A percentile compares a stretch with the other conserved stretches of the same genome.
Evolutionary conservation across 495 filamentous ascomycete species (phyloP).

Genomic region (Penicilliopsis zonata): DNA sequence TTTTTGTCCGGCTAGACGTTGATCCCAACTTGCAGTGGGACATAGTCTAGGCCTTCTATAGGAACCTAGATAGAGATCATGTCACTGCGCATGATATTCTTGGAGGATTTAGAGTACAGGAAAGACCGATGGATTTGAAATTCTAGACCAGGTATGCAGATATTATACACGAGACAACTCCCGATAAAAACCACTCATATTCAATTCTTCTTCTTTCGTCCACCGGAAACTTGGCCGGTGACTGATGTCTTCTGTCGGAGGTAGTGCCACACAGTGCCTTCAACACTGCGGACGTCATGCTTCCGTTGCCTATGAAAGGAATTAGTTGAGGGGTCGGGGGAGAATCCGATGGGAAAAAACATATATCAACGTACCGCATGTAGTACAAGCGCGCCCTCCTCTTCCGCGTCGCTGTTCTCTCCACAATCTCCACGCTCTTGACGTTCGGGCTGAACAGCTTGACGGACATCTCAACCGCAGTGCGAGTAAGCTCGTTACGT

Average conservation of each 20-base stretch:
- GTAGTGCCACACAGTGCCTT: slow-evolving; percentile 60
- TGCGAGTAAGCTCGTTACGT: slow-evolving; percentile 65
- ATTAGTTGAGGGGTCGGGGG: slow-evolving; percentile 2
- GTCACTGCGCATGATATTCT: no score
- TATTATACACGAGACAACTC: slow-evolving; percentile 27
- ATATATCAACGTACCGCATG: slow-evolving; percentile 54
- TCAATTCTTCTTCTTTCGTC: slow-evolving; percentile 8
- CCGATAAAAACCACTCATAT: slow-evolving; percentile 9
- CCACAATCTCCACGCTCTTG: slow-evolving; percentile 84
- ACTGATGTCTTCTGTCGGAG: slow-evolving; percentile 45
- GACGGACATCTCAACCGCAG: slow-evolving; percentile 96
- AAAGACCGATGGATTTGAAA: not conserved
- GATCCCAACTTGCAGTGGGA: no score
- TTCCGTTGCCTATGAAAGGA: slow-evolving; percentile 38
- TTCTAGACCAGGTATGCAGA: slow-evolving; percentile 15
- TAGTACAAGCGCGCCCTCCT: slow-evolving; percentile 85
- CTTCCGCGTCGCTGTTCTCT: slow-evolving; percentile 69
- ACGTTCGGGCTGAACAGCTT: slow-evolving; percentile 88
- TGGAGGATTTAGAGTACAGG: not conserved
- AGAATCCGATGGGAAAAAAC: slow-evolving; percentile 21
- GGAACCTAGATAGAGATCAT: no score
- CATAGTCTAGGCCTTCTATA: no score
- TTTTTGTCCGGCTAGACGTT: no score
- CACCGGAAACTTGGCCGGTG: slow-evolving; percentile 12
- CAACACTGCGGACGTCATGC: slow-evolving; percentile 59